Evolutionary conservation across 1,284 basidiomycete species (phyloP).

Genomic region (Sporisorium graminicola): DNA sequence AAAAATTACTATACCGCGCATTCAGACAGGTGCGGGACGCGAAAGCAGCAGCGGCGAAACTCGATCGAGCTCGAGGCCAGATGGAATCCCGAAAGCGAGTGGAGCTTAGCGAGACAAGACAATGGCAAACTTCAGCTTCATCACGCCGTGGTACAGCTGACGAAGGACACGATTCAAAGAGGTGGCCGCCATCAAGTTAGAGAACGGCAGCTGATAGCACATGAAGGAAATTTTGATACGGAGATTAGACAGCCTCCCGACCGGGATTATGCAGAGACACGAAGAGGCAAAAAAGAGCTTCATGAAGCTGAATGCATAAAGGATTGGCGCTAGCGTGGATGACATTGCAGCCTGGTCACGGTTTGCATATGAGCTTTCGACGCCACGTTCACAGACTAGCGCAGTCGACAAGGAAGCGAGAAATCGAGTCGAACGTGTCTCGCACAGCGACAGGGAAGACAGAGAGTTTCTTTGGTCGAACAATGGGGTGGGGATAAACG

Average conservation of each 20-base stretch:
- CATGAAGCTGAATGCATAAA: background rate
- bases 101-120: background rate
- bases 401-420: background rate
- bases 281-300: background rate
- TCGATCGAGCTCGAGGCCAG: background rate
- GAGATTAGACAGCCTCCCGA: too few relatives aligned
- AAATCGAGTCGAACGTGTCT: background rate
- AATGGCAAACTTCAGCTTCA: background rate
- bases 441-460: background rate
- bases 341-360: background rate
- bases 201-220: background rate
- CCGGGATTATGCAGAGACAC: too few relatives aligned
- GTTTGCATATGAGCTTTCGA: background rate
- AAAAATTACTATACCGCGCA: background rate
- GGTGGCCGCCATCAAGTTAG: background rate
- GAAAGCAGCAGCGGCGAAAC: background rate
- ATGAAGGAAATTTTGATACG: too few relatives aligned
- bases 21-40: background rate
- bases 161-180: too few relatives aligned
- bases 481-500: too few relatives aligned
- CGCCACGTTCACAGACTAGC: background rate
- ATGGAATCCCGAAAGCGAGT: background rate
- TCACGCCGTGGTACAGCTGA: background rate
- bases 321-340: background rate
- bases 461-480: background rate